A percentile compares a stretch with the other conserved stretches of the same genome.
Evolutionary conservation across 352 stramenopile genomes (phyloP).

Genomic region (Phytophthora constricta): DNA sequence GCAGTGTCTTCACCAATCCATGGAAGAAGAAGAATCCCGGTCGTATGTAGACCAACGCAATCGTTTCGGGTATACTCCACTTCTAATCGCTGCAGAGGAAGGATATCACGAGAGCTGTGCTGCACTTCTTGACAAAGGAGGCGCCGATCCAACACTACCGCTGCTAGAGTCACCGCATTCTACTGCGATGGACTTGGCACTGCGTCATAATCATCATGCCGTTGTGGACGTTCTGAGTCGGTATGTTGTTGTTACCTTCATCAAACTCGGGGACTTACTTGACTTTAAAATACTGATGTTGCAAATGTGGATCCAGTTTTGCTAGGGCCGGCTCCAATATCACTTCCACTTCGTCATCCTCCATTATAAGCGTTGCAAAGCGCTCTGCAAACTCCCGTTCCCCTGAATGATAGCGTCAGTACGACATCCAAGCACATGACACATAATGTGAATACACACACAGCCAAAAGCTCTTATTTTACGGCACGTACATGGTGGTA

Average conservation of each 20-base stretch:
- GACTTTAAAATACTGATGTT: constrained; percentile 38
- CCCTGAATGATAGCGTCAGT: no score
- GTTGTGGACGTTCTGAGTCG: constrained; percentile 24
- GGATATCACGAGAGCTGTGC: constrained; percentile 21
- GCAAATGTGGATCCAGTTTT: constrained; percentile 44
- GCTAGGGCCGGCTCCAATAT: constrained; percentile 25
- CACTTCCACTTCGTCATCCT: constrained; percentile 22
- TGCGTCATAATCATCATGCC: constrained; percentile 26
- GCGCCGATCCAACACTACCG: constrained; percentile 16
- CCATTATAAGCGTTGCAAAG: constrained; percentile 40
- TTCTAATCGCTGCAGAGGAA: constrained; percentile 36
- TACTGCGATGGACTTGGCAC: constrained; percentile 26
- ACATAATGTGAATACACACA: not conserved
- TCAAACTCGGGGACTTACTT: not conserved
- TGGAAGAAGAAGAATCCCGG: constrained; percentile 17
- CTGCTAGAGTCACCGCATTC: constrained; percentile 11
- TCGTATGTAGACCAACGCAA: constrained; percentile 28
- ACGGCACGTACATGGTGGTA: constrained; percentile 41
- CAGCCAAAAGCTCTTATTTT: not conserved
- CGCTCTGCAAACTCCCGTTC: constrained; percentile 44
- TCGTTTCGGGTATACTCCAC: constrained; percentile 30
- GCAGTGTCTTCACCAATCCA: constrained; percentile 12
- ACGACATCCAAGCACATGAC: constrained; percentile 1
- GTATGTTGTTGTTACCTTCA: not conserved
- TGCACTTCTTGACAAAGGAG: constrained; percentile 11